phyloP scores from a whole-genome alignment of 352 stramenopile species.

The Phytopythium mirpurense region DNA sequence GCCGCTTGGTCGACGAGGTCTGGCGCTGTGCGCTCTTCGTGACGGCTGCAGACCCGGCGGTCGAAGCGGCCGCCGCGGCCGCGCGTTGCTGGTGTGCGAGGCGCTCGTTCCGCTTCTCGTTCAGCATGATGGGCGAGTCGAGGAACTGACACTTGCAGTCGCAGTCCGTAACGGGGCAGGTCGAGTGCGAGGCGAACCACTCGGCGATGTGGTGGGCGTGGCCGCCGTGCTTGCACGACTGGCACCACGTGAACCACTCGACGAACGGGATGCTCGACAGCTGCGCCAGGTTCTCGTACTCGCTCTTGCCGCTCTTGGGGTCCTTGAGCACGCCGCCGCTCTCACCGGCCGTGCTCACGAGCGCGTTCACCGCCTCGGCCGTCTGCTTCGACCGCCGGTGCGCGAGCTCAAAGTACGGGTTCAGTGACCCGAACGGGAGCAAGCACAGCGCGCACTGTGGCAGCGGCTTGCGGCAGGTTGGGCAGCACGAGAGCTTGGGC shows the following conservation, averaged over 20 bases:
- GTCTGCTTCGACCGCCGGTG: conserved; percentile 66
- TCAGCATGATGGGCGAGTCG: conserved; percentile 55
- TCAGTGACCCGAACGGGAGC: conserved; percentile 90
- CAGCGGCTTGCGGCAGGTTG: conserved; percentile 91
- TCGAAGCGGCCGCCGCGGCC: conserved; percentile 6
- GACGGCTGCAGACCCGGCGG: conserved; percentile 8
- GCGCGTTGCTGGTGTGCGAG: conserved; percentile 31
- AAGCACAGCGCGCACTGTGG: conserved; percentile 92
- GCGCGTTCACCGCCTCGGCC: conserved; percentile 37
- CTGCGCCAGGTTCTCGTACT: conserved; percentile 85
- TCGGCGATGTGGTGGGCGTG: conserved; percentile 93
- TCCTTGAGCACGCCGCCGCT: conserved; percentile 45
- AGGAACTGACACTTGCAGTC: conserved; percentile 88
- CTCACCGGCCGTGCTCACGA: conserved; percentile 27
- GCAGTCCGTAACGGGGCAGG: conserved; percentile 92
- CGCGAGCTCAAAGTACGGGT: conserved; percentile 94
- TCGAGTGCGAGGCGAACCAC: conserved; percentile 89
- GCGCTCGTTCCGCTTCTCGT: conserved; percentile 42
- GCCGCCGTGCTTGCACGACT: conserved; percentile 86
- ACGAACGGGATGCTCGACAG: conserved; percentile 92
- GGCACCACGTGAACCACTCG: conserved; percentile 95
- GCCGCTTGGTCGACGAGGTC: conserved; percentile 22
- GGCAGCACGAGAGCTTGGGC: conserved; percentile 88
- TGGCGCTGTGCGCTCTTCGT: conserved; percentile 5
- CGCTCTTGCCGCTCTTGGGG: conserved; percentile 36